phyloP scores from a whole-genome alignment of 306 rosid genomes.

The Prunus davidiana region DNA sequence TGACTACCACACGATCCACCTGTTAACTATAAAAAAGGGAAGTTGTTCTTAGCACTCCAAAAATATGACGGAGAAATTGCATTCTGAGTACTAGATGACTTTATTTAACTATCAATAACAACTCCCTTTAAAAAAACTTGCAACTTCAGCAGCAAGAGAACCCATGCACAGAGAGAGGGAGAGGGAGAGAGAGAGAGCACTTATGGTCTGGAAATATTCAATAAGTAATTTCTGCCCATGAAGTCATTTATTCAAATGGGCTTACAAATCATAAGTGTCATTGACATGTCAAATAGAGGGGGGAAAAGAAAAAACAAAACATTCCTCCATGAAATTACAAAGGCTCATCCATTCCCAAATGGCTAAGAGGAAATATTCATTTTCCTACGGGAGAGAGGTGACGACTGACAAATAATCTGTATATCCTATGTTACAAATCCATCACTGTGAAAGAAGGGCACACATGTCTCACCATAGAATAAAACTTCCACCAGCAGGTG shows the following conservation, averaged over 20 bases:
- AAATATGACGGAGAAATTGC: too few species aligned
- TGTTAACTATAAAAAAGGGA: too few species aligned
- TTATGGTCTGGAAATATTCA: not conserved
- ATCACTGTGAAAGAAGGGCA: constrained; percentile 5
- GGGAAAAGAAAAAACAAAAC: not conserved
- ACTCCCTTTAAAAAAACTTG: too few species aligned
- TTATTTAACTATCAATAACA: too few species aligned
- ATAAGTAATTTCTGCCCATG: not conserved
- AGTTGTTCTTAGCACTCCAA: too few species aligned
- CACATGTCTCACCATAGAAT: not conserved
- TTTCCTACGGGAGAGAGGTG: not conserved
- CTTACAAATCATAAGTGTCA: not conserved
- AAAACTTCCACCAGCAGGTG: constrained; percentile 3
- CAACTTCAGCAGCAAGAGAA: too few species aligned
- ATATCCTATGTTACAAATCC: constrained; percentile 39
- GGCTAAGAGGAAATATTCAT: constrained; percentile 27
- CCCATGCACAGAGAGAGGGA: not conserved
- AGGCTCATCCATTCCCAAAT: constrained; percentile 20
- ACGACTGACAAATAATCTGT: constrained; percentile 6
- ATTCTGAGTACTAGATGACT: too few species aligned
- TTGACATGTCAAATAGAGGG: not conserved
- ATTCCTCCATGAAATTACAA: not conserved
- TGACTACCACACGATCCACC: too few species aligned
- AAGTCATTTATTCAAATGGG: not conserved
- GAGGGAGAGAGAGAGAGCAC: not conserved